Conservation (phyloP, 1,284 basidiomycete species). For the Ustilago cynodontis region DNA sequence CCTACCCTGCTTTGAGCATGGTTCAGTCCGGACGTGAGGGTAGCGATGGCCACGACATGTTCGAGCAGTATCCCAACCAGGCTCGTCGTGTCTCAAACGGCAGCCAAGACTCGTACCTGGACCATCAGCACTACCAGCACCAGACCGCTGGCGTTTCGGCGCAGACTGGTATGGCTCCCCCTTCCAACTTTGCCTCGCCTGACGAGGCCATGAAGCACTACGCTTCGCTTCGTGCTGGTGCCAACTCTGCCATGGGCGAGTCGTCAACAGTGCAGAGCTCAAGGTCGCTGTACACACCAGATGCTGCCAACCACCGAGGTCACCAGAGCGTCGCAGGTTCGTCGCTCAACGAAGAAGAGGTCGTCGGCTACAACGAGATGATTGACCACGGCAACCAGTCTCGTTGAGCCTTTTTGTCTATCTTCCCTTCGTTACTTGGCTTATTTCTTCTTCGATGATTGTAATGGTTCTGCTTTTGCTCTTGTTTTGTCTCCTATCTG, state of each 20-base stretch:
- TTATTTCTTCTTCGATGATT: background rate
- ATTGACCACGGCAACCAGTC: slow-evolving; percentile 58
- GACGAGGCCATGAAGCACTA: slow-evolving; percentile 66
- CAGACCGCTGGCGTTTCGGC: slow-evolving; percentile 13
- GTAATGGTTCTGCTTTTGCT: slow-evolving; percentile 15
- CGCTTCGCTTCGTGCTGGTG: slow-evolving; percentile 55
- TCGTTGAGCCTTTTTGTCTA: slow-evolving; percentile 16
- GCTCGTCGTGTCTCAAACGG: slow-evolving; percentile 19
- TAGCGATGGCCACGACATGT: slow-evolving; percentile 55
- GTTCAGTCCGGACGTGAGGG: slow-evolving; percentile 48
- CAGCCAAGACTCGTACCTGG: slow-evolving; percentile 46
- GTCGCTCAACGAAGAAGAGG: slow-evolving; percentile 65
- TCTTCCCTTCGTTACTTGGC: background rate
- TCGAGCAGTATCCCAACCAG: slow-evolving; percentile 26
- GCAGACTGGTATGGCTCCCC: slow-evolving; percentile 63
- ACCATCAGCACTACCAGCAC: slow-evolving; percentile 51
- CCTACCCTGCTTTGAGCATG: slow-evolving; percentile 60
- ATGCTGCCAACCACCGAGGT: slow-evolving; percentile 38
- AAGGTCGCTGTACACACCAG: slow-evolving; percentile 62
- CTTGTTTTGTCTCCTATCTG: background rate
- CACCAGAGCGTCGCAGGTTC: slow-evolving; percentile 55
- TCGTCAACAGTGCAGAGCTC: slow-evolving; percentile 13
- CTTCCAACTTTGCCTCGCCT: slow-evolving; percentile 57
- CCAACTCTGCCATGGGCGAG: slow-evolving; percentile 22
- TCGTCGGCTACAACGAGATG: slow-evolving; percentile 67